Evolutionary conservation across 2,329 filamentous ascomycete species (phyloP).

Genomic region (Colletotrichum sp.): DNA sequence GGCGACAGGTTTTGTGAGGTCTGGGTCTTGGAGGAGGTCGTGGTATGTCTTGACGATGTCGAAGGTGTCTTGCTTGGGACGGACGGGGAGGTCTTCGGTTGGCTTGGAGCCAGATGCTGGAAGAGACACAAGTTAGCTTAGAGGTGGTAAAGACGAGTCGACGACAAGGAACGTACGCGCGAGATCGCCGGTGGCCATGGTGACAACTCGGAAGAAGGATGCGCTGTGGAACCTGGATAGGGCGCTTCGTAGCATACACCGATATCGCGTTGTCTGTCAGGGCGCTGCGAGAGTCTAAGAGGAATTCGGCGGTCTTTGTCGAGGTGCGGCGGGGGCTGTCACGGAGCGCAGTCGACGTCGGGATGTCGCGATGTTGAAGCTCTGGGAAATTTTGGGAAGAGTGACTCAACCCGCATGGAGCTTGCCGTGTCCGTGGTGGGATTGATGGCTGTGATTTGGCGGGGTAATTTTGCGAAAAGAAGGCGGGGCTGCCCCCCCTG

Average conservation of each 20-base stretch:
- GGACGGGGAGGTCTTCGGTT: slow-evolving; percentile 25
- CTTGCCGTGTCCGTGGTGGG: neutral
- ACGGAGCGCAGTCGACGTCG: neutral
- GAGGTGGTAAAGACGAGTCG: neutral
- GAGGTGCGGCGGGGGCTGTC: neutral
- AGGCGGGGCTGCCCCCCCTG: neutral
- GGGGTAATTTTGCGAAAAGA: slow-evolving; percentile 7
- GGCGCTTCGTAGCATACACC: neutral
- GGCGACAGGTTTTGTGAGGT: slow-evolving; percentile 94
- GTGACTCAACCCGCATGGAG: slow-evolving; percentile 20
- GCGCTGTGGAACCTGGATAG: neutral
- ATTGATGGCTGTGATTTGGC: slow-evolving; percentile 19
- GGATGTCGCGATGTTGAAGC: slow-evolving; percentile 5
- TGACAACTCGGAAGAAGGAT: neutral
- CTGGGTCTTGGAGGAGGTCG: slow-evolving; percentile 69
- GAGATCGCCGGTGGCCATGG: slow-evolving; percentile 16
- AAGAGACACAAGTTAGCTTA: neutral
- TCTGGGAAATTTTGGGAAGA: slow-evolving; percentile 14
- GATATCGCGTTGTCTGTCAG: neutral
- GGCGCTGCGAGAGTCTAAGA: neutral
- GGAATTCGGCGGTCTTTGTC: neutral
- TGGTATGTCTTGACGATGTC: slow-evolving; percentile 62
- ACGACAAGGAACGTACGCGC: neutral
- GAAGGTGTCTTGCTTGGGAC: slow-evolving; percentile 31
- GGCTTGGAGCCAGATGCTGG: slow-evolving; percentile 2